Percentiles rank a stretch among this genome's conserved stretches.
These are phyloP conservation scores for Paramecium biaurelia DNA, from an alignment of 73 alveolate genomes.

Conservation along the genomic window DNA sequence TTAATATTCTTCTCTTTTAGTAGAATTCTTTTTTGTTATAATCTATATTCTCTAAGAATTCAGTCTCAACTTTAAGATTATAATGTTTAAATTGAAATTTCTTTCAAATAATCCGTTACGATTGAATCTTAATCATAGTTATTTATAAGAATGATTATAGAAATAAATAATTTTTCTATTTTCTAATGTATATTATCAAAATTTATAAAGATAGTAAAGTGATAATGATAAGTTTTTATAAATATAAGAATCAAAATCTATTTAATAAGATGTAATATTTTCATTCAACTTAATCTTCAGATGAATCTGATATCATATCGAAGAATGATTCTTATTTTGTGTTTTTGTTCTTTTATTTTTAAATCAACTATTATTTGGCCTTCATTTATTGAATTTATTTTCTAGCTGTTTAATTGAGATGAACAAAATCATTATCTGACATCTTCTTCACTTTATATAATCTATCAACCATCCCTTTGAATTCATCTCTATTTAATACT, in stretches of 20 bases:
- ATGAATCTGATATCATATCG: constrained; percentile 16
- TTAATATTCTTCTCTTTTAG: too few relatives aligned
- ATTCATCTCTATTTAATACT: constrained; percentile 47
- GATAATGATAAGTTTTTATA: too few relatives aligned
- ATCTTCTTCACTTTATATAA: constrained; percentile 55
- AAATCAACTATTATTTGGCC: not conserved
- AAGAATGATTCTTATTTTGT: constrained; percentile 36
- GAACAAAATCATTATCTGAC: constrained; percentile 46
- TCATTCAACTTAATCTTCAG: constrained; percentile 2
- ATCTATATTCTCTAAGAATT: not conserved
- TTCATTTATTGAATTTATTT: not conserved
- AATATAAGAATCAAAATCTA: not conserved
- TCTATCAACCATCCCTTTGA: constrained; percentile 61
- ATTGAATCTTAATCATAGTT: too few relatives aligned
- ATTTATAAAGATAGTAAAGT: too few relatives aligned
- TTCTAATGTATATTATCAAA: not conserved
- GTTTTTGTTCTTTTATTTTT: constrained; percentile 8
- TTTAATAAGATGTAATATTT: not conserved
- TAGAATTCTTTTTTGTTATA: not conserved
- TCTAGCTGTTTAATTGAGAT: constrained; percentile 42
- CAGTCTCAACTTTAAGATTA: not conserved
- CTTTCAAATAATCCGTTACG: too few relatives aligned
- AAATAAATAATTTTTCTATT: not conserved
- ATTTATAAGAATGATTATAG: too few relatives aligned
- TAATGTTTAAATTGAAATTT: too few relatives aligned